These are phyloP conservation scores for Tephrocybe sp. DNA, from an alignment of 768 basidiomycete species.

Conservation along the genomic window DNA sequence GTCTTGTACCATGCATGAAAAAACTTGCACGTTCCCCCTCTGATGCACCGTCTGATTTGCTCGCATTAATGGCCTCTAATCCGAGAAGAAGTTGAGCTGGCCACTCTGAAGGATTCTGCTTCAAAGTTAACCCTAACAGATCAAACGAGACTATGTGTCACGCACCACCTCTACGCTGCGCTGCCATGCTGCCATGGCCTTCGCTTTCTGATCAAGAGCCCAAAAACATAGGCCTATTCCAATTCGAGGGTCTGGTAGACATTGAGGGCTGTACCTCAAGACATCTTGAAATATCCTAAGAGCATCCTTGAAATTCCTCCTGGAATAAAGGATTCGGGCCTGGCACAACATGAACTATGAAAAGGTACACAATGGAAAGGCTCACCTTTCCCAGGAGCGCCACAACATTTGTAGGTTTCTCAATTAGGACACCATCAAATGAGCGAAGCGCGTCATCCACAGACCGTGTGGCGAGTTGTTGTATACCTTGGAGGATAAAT, in stretches of 20 bases:
- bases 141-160: slow-evolving; percentile 11
- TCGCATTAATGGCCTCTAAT: slow-evolving; percentile 82
- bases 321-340: slow-evolving; percentile 85
- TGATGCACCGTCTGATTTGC: slow-evolving; percentile 65
- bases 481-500: slow-evolving; percentile 54
- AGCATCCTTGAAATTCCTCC: slow-evolving; percentile 74
- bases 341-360: slow-evolving; percentile 25
- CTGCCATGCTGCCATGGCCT: slow-evolving; percentile 89
- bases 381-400: slow-evolving; percentile 86
- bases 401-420: slow-evolving; percentile 84
- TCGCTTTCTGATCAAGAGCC: slow-evolving; percentile 80
- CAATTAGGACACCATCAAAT: slow-evolving; percentile 76
- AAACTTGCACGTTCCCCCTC: slow-evolving; percentile 64
- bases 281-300: slow-evolving; percentile 87
- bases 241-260: slow-evolving; percentile 90
- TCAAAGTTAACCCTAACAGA: neutral
- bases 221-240: slow-evolving; percentile 95
- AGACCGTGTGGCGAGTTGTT: slow-evolving; percentile 76
- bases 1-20: slow-evolving; percentile 65
- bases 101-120: slow-evolving; percentile 77
- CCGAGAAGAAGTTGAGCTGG: slow-evolving; percentile 82
- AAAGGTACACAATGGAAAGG: neutral
- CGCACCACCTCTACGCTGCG: slow-evolving; percentile 82
- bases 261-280: slow-evolving; percentile 72
- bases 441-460: slow-evolving; percentile 82